These are phyloP conservation scores for Trebouxia sp. DNA, from an alignment of 139 green algal species.

Conservation along the genomic window DNA sequence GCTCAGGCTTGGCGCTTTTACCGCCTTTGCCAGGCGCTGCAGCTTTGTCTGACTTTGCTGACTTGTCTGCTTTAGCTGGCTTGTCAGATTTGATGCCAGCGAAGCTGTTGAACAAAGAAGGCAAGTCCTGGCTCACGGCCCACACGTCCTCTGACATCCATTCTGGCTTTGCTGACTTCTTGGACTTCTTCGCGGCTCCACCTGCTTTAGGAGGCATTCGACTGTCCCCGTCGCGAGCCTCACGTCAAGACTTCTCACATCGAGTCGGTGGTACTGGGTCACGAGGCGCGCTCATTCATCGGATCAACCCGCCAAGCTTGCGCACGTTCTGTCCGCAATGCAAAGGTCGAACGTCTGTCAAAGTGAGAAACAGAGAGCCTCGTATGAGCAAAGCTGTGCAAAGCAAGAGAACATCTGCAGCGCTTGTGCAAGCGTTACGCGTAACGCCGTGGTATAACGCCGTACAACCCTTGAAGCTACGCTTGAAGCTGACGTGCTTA, in stretches of 20 bases:
- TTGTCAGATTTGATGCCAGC: slow-evolving; percentile 7
- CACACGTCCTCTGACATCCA: slow-evolving; percentile 18
- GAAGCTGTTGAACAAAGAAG: slow-evolving; percentile 16
- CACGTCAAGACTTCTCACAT: too few relatives aligned
- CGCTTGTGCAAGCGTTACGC: too few relatives aligned
- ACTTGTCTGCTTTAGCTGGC: neutral
- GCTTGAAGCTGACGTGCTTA: neutral
- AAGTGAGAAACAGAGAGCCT: too few relatives aligned
- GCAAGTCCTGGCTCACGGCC: slow-evolving; percentile 13
- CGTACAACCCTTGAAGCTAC: neutral
- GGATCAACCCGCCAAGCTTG: too few relatives aligned
- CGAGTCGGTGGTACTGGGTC: too few relatives aligned
- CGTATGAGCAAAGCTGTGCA: too few relatives aligned
- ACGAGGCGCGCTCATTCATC: too few relatives aligned
- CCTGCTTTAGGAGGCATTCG: slow-evolving; percentile 7
- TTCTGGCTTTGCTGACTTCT: slow-evolving; percentile 11
- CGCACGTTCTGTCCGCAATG: too few relatives aligned
- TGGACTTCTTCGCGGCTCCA: slow-evolving; percentile 1
- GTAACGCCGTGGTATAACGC: neutral
- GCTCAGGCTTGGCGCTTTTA: neutral
- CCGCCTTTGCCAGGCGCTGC: neutral
- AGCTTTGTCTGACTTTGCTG: neutral
- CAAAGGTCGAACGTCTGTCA: too few relatives aligned
- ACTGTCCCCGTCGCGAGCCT: too few relatives aligned
- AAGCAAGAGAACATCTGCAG: too few relatives aligned